Evolutionary conservation across 495 filamentous ascomycete species (phyloP).

Genomic region (Podospora pseudopauciseta): DNA sequence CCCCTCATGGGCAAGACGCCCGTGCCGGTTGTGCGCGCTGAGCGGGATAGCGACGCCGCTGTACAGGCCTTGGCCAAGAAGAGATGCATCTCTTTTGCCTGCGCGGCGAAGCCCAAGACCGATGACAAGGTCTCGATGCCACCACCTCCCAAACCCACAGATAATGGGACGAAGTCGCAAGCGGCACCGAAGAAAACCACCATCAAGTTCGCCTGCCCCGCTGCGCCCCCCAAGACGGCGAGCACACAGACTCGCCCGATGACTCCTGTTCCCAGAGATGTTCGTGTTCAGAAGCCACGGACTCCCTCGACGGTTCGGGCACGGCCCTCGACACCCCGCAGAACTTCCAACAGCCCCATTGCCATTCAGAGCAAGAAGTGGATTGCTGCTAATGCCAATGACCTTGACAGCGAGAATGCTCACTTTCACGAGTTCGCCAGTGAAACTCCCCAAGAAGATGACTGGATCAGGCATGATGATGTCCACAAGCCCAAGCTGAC

Average conservation of each 20-base stretch:
- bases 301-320: slow-evolving; percentile 46
- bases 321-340: slow-evolving; percentile 45
- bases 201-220: slow-evolving; percentile 52
- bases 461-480: slow-evolving; percentile 72
- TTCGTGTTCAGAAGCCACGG: slow-evolving; percentile 34
- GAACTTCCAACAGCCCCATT: slow-evolving; percentile 34
- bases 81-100: slow-evolving; percentile 91
- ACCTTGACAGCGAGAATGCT: slow-evolving; percentile 63
- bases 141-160: slow-evolving; percentile 23
- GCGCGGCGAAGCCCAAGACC: slow-evolving; percentile 49
- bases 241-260: slow-evolving; percentile 18
- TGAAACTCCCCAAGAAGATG: slow-evolving; percentile 72
- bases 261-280: slow-evolving; percentile 15
- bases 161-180: slow-evolving; percentile 24
- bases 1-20: slow-evolving; percentile 13
- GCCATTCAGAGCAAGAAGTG: slow-evolving; percentile 39
- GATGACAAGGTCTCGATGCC: slow-evolving; percentile 30
- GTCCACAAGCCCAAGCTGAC: slow-evolving; percentile 65
- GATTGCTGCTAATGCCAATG: slow-evolving; percentile 46
- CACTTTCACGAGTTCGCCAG: slow-evolving; percentile 94
- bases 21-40: slow-evolving; percentile 13
- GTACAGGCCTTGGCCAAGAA: slow-evolving; percentile 49
- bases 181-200: slow-evolving; percentile 40
- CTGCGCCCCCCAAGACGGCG: slow-evolving; percentile 12
- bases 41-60: slow-evolving; percentile 26